Conservation (phyloP, 768 basidiomycete species). For the Dendrothele bispora region DNA sequence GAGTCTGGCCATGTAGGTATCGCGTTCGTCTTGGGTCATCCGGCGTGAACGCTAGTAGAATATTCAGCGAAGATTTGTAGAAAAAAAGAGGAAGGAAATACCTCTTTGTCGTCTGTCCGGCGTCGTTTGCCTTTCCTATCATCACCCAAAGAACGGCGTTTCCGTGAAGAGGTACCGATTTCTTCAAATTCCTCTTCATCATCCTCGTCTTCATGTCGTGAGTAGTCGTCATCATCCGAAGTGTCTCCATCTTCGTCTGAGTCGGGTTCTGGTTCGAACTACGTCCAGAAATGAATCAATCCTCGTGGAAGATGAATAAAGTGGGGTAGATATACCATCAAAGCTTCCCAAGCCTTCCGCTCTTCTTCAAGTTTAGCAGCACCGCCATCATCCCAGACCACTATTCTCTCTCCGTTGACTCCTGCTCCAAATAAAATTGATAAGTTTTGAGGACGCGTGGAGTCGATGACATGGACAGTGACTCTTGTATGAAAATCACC, state of each 20-base stretch:
- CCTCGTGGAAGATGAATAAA: constrained; percentile 1
- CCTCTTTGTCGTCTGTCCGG: constrained; percentile 48
- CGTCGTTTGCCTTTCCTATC: constrained; percentile 55
- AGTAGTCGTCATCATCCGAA: constrained; percentile 45
- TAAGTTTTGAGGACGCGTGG: constrained; percentile 86
- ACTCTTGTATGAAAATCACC: constrained; percentile 65
- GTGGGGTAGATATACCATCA: constrained; percentile 57
- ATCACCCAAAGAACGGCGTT: constrained; percentile 47
- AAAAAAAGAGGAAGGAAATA: constrained; percentile 11
- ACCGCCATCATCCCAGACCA: constrained; percentile 93
- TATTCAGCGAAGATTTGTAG: constrained; percentile 3
- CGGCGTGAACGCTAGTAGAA: constrained; percentile 45
- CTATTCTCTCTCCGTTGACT: constrained; percentile 65
- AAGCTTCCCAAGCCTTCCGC: constrained; percentile 79
- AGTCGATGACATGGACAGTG: constrained; percentile 92
- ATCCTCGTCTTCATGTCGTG: constrained; percentile 43
- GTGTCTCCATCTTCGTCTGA: constrained; percentile 63
- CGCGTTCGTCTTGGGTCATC: constrained; percentile 70
- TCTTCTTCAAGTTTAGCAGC: constrained; percentile 70
- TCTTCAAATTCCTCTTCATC: constrained; percentile 40
- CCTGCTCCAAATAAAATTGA: constrained; percentile 79
- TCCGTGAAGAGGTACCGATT: constrained; percentile 41
- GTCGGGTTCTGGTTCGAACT: constrained; percentile 81
- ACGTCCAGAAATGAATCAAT: constrained; percentile 5
- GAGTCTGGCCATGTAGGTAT: constrained; percentile 59